These are phyloP conservation scores for Dovyalis caffra DNA, from an alignment of 345 rosid species.

Conservation along the genomic window DNA sequence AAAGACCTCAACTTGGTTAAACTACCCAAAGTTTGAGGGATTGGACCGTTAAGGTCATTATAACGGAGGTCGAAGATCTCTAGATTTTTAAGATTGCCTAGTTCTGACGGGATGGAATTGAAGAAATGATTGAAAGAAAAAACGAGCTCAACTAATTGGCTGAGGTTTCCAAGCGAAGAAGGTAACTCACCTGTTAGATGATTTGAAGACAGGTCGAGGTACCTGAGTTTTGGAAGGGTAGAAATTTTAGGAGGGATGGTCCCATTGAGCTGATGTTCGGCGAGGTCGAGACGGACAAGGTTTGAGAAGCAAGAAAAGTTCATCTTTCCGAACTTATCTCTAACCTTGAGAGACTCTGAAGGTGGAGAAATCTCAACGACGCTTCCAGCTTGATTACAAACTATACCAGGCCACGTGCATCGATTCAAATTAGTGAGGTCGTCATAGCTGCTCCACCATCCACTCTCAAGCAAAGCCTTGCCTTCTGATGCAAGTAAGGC, in stretches of 20 bases:
- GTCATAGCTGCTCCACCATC: neutral
- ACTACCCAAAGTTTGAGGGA: too few species aligned
- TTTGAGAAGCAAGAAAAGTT: conserved; percentile 18
- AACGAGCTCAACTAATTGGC: neutral
- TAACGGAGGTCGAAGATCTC: too few species aligned
- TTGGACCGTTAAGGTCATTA: too few species aligned
- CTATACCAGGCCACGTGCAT: conserved; percentile 20
- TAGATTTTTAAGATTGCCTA: neutral
- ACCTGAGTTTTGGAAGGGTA: neutral
- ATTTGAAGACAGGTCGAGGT: neutral
- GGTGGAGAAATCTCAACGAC: neutral
- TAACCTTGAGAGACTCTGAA: neutral
- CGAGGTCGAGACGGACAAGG: neutral
- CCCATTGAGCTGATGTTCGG: neutral
- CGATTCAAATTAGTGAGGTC: neutral
- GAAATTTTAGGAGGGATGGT: conserved; percentile 13
- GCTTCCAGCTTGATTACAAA: conserved; percentile 6
- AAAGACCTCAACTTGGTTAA: too few species aligned
- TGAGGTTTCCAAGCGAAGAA: neutral
- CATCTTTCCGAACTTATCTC: neutral
- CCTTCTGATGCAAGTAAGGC: neutral
- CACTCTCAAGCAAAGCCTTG: neutral
- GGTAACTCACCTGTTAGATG: conserved; percentile 13
- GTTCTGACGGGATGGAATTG: neutral
- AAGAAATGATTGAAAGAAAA: neutral